Base-by-base conservation (phyloP, 2,329 filamentous ascomycete species). In the Colletotrichum navitas region DNA sequence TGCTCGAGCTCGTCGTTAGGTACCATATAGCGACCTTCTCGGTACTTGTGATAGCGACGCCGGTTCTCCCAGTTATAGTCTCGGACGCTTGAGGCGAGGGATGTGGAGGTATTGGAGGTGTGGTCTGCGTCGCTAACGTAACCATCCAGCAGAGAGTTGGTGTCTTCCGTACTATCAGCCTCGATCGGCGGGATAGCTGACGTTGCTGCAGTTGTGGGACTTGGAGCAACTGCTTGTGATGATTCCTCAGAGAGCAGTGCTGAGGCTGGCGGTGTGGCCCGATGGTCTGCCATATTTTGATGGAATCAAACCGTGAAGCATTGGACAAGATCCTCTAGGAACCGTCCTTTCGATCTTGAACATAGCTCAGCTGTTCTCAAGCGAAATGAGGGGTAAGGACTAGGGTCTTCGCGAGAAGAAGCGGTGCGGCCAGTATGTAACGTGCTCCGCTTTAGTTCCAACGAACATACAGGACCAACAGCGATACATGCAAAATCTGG, bases 1-100 rank as follows among this genome's bases (percentile, higher is more conserved):
- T 52, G 52, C 2, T 69, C 66, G 7, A 14, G 32, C 36, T 69
- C 1, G 21, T 11, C 43, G 69, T 85, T 84, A 29, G 81, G 81
- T 62, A 81, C 79, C 39, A 79, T 76, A 41, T 81, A 82, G 1
- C 78, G 74, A 8, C 83, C 82, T 63, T 83, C 77, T 45, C 80
- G 77, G 63, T 80, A 84, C 66, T 78, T 81, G 74, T 84, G 82
- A 43, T 83, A 84, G 54, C 83, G 79, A 43, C 83, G 77, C 10
- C 80, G 81, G 49, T 84, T 84, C 74, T 84, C 81, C 67, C 82
- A 84, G 6, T 78, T 76, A 71, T 82, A 83, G 70, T 83, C 77
- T 74, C 79, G 81, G 43, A 83, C 77, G 66, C 79, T 82, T 5
- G 78, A 79, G 12, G 76, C 73, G 34, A 81, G 73, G 12, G 79